Base-by-base conservation (phyloP, 768 basidiomycete genomes). In the Chiua virens region DNA sequence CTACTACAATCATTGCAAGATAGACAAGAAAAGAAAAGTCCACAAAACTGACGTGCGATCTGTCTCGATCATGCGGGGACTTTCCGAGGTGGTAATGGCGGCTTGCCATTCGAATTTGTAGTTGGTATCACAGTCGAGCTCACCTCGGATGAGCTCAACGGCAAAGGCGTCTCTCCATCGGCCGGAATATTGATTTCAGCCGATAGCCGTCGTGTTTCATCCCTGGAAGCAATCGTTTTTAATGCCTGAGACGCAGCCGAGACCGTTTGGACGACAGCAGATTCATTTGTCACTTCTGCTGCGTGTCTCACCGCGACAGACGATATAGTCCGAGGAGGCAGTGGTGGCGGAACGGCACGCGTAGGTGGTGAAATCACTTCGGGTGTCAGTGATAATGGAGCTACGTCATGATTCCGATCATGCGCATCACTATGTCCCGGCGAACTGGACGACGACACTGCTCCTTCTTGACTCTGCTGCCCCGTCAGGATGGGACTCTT, bases 201-300 rank as follows among this genome's bases (percentile, higher is more conserved):
- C 41, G 65, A 57, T 42, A 58, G 9, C 25, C 67, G 56, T 45
- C 64, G 68, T 47, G 57, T 67, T 45, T 74, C 73, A 54, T 80
- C 79, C 54, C 69, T 75, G 10, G 71, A 73, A 25, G 70, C 83
- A 47, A 87, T 85, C 36, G 73, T 75, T 68, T 85, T 80, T 23
- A 87, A 72, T 11, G 76, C 75, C 37, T 79, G 76, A 20, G 81
- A 80, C 4, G 85, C 81, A 1, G 76, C 69, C 18, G 68, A 71
- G 47, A 60, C 30, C 11, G 56, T 32, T 23, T 58, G 49, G 15
- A 28, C 37, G 18, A 63, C 63, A 35, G 60, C 30, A 9, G 58
- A 42, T 14, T 64, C 61, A 14, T 66, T 54, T 25, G 61, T 47
- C 6, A 62, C 35, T 38, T 69, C 71, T 11, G 63, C 55, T 17